Percentiles rank a stretch among this genome's conserved stretches.
Evolutionary conservation across 73 alveolate species (phyloP).

Genomic region (Stentor roeselii): DNA sequence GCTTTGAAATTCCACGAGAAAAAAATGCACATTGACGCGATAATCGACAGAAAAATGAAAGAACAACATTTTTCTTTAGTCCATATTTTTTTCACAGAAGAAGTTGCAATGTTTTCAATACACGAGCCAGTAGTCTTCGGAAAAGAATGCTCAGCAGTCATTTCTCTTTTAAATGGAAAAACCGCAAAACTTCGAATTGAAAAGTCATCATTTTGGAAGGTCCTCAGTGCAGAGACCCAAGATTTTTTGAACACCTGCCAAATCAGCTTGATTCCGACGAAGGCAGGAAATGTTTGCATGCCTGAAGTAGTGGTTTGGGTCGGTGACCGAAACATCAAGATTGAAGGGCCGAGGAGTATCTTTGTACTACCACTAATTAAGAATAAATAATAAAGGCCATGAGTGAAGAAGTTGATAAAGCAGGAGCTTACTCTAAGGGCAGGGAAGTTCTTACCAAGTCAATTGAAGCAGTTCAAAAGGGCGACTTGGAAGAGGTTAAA

Average conservation of each 20-base stretch:
- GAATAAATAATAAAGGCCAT: too few relatives aligned
- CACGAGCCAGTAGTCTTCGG: slow-evolving; percentile 16
- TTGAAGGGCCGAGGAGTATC: background rate
- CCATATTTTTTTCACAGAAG: background rate
- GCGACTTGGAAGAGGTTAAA: slow-evolving; percentile 19
- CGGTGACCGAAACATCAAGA: background rate
- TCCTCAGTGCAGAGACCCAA: background rate
- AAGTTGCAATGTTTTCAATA: background rate
- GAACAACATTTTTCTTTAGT: background rate
- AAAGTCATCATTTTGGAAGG: background rate
- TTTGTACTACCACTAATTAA: background rate
- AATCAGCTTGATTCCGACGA: background rate
- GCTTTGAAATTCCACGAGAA: background rate
- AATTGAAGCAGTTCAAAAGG: background rate
- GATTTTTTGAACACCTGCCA: background rate
- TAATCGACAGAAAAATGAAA: slow-evolving; percentile 13
- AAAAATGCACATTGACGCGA: slow-evolving; percentile 8
- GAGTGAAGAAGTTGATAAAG: slow-evolving; percentile 3
- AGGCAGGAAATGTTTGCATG: background rate
- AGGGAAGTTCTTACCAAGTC: background rate
- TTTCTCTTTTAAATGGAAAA: background rate
- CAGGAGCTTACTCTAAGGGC: slow-evolving; percentile 3
- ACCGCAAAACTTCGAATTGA: background rate
- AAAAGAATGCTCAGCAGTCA: background rate
- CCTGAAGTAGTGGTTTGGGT: background rate